phyloP scores from a whole-genome alignment of 805 yeast species.

The Debaryomyces hansenii region DNA sequence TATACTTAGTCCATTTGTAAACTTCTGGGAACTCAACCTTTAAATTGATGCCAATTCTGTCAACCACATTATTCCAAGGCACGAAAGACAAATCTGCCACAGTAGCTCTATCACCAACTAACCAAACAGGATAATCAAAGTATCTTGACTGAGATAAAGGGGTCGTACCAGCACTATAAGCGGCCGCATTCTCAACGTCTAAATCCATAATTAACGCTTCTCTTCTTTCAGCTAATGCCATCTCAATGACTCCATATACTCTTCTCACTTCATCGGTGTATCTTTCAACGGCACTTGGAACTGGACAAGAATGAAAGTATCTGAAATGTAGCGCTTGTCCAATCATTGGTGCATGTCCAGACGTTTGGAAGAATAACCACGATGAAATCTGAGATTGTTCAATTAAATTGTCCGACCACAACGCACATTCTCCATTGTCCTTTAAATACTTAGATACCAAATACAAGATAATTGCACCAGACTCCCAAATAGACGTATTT shows the following conservation, averaged over 20 bases:
- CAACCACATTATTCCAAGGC: conserved; percentile 96
- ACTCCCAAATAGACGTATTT: conserved; percentile 87
- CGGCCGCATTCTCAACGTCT: conserved; percentile 83
- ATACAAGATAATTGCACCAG: conserved; percentile 87
- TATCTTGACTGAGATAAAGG: conserved; percentile 82
- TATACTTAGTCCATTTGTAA: conserved; percentile 90
- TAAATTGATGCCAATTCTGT: conserved; percentile 84
- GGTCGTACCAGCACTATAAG: conserved; percentile 84
- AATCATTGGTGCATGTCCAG: conserved; percentile 98
- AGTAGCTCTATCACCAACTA: conserved; percentile 78
- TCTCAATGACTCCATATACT: conserved; percentile 90
- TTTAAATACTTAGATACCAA: conserved; percentile 66
- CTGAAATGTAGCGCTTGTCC: conserved; percentile 95
- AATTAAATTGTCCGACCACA: conserved; percentile 75
- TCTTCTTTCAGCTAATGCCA: conserved; percentile 90
- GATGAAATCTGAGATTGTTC: conserved; percentile 84
- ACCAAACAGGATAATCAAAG: conserved; percentile 93
- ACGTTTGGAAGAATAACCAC: conserved; percentile 93
- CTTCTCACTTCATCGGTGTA: conserved; percentile 91
- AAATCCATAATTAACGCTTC: conserved; percentile 88
- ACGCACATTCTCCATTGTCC: conserved; percentile 65
- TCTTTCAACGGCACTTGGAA: conserved; percentile 86
- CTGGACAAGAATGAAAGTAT: conserved; percentile 82
- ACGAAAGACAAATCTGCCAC: conserved; percentile 91
- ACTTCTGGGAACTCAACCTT: conserved; percentile 92